phyloP scores from a whole-genome alignment of 805 yeast species.

The Kodamaea neixiangensis region DNA sequence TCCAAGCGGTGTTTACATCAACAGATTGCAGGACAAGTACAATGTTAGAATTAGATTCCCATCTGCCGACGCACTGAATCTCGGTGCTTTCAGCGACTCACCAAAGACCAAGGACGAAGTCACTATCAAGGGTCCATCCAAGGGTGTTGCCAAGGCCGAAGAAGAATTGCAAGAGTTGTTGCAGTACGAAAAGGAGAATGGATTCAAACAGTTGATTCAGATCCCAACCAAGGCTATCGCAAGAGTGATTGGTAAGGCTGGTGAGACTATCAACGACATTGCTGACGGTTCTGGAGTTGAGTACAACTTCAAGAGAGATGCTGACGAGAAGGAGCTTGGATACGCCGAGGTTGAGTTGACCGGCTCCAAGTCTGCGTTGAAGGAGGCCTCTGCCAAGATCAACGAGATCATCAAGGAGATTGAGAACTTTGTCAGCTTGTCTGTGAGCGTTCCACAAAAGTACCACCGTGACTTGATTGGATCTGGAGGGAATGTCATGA shows the following conservation, averaged over 20 bases:
- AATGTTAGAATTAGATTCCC: slow-evolving; percentile 81
- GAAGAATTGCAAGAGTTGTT: slow-evolving; percentile 82
- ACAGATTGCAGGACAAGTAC: slow-evolving; percentile 85
- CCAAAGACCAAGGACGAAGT: slow-evolving; percentile 61
- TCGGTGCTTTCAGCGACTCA: slow-evolving; percentile 29
- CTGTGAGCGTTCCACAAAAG: slow-evolving; percentile 68
- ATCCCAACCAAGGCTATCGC: slow-evolving; percentile 79
- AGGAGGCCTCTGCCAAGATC: slow-evolving; percentile 67
- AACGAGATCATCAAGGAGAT: slow-evolving; percentile 62
- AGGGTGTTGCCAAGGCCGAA: slow-evolving; percentile 79
- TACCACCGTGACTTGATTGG: slow-evolving; percentile 80
- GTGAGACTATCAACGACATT: slow-evolving; percentile 80
- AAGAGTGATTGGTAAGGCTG: slow-evolving; percentile 85
- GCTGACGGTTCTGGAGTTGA: slow-evolving; percentile 69
- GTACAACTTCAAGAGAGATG: slow-evolving; percentile 46
- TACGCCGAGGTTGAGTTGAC: slow-evolving; percentile 65
- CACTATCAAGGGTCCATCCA: slow-evolving; percentile 82
- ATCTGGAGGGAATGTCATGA: slow-evolving; percentile 69
- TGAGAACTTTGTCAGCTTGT: slow-evolving; percentile 58
- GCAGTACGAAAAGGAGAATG: slow-evolving; percentile 85
- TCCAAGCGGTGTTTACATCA: slow-evolving; percentile 74
- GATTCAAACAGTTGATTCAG: slow-evolving; percentile 59
- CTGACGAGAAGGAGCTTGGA: slow-evolving; percentile 48
- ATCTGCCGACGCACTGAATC: slow-evolving; percentile 26
- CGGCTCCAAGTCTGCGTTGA: slow-evolving; percentile 77